These are phyloP conservation scores for Cladosporium phlei DNA, from an alignment of 2,329 filamentous ascomycete genomes.

Conservation along the genomic window DNA sequence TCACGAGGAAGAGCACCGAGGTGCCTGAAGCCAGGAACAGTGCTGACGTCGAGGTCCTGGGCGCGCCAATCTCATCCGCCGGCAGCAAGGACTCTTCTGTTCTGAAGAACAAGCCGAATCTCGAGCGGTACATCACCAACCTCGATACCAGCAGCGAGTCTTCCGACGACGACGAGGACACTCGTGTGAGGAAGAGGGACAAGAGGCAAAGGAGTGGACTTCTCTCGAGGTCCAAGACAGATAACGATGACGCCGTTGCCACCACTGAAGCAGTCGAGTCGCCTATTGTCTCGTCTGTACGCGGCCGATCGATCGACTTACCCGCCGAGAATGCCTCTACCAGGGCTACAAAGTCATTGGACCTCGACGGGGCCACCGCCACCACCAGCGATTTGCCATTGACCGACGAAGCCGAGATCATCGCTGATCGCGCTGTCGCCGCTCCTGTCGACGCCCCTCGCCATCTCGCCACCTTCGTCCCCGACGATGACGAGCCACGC, in stretches of 20 bases:
- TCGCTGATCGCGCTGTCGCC: background rate
- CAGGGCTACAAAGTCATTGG: background rate
- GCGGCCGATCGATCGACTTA: background rate
- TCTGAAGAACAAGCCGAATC: constrained; percentile 19
- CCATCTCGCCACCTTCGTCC: background rate
- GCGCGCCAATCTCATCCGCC: constrained; percentile 1
- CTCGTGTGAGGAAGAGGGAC: constrained; percentile 16
- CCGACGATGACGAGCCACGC: background rate
- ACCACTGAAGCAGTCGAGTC: constrained; percentile 7
- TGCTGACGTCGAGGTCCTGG: background rate
- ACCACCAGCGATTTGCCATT: background rate
- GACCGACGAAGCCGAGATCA: background rate
- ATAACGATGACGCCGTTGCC: background rate
- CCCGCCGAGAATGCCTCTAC: constrained; percentile 1
- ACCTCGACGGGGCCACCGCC: background rate
- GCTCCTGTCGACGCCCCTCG: background rate
- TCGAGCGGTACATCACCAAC: constrained; percentile 30
- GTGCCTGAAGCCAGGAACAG: background rate
- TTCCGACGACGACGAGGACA: constrained; percentile 16
- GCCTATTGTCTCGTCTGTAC: background rate
- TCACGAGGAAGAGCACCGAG: constrained; percentile 4
- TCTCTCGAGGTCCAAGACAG: background rate
- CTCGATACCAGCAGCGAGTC: constrained; percentile 24
- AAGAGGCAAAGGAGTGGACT: constrained; percentile 12
- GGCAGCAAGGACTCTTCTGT: constrained; percentile 11